A percentile compares a stretch with the other conserved stretches of the same genome.
phyloP scores from a whole-genome alignment of 2,329 filamentous ascomycete species.

The Aspergillus hortae region DNA sequence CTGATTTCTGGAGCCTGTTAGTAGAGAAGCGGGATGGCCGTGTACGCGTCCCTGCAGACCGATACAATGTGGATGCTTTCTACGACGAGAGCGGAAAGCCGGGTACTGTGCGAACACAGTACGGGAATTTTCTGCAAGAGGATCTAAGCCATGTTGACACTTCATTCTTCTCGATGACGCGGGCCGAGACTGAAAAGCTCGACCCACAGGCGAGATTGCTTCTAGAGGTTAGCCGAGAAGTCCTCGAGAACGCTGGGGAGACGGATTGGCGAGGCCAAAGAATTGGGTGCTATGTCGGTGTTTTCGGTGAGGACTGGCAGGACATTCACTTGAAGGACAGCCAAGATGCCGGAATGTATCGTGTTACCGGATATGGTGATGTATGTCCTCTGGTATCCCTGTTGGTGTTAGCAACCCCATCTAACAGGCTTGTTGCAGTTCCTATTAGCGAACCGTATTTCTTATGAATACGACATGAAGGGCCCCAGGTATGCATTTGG shows the following conservation, averaged over 20 bases:
- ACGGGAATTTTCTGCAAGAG: slow-evolving; percentile 30
- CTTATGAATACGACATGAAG: slow-evolving; percentile 20
- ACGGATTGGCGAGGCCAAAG: slow-evolving; percentile 26
- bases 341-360: slow-evolving; percentile 13
- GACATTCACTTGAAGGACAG: slow-evolving; percentile 17
- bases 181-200: slow-evolving; percentile 18
- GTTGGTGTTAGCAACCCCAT: too few relatives aligned
- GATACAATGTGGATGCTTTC: slow-evolving; percentile 24
- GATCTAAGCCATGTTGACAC: slow-evolving; percentile 23
- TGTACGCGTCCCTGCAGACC: slow-evolving; percentile 17
- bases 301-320: slow-evolving; percentile 26
- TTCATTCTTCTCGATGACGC: slow-evolving; percentile 24
- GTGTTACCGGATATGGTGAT: slow-evolving; percentile 12
- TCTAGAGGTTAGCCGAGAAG: slow-evolving; percentile 32
- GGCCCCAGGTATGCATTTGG: slow-evolving; percentile 6
- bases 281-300: slow-evolving; percentile 25
- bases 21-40: slow-evolving; percentile 17
- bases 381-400: too few relatives aligned
- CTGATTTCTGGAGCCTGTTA: slow-evolving; percentile 21
- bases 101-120: slow-evolving; percentile 5
- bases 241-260: slow-evolving; percentile 30
- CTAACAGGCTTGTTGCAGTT: slow-evolving; percentile 3
- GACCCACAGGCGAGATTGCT: slow-evolving; percentile 33
- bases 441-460: slow-evolving; percentile 21
- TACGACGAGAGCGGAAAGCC: slow-evolving; percentile 13